Conservation (phyloP, 306 rosid genomes). For the Astragalus membranaceus region DNA sequence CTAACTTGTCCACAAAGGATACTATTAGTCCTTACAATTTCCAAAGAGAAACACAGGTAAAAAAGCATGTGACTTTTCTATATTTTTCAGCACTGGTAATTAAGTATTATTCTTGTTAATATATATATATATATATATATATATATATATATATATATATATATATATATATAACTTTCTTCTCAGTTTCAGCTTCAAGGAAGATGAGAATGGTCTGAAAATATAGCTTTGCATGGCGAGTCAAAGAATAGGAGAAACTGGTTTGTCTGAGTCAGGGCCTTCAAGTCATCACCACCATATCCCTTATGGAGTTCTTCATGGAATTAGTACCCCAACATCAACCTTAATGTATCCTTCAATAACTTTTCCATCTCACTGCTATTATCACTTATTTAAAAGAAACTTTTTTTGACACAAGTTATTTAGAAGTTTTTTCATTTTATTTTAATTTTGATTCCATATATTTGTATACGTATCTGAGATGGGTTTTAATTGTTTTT, state of each 20-base stretch:
- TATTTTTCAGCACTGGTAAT: no score
- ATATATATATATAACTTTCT: background rate
- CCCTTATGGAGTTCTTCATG: constrained; percentile 71
- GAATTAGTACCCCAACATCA: constrained; percentile 49
- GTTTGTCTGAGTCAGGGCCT: constrained; percentile 70
- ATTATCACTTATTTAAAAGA: background rate
- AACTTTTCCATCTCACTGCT: constrained; percentile 6
- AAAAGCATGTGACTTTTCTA: background rate
- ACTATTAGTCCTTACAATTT: constrained; percentile 20
- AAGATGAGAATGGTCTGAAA: constrained; percentile 39
- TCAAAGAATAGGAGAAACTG: constrained; percentile 64
- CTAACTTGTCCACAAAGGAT: constrained; percentile 27
- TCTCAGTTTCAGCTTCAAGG: constrained; percentile 37
- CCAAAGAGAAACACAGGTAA: constrained; percentile 33
- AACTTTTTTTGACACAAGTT: background rate
- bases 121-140: no score
- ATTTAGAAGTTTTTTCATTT: constrained; percentile 6
- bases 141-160: no score
- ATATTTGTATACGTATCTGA: background rate
- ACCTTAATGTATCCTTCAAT: constrained; percentile 52
- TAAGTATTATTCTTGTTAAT: background rate
- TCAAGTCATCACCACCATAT: constrained; percentile 48
- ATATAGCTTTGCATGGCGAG: constrained; percentile 60
- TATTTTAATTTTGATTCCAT: background rate
- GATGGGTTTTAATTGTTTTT: background rate